phyloP scores from a whole-genome alignment of 345 rosid species.

The Gossypium raimondii region DNA sequence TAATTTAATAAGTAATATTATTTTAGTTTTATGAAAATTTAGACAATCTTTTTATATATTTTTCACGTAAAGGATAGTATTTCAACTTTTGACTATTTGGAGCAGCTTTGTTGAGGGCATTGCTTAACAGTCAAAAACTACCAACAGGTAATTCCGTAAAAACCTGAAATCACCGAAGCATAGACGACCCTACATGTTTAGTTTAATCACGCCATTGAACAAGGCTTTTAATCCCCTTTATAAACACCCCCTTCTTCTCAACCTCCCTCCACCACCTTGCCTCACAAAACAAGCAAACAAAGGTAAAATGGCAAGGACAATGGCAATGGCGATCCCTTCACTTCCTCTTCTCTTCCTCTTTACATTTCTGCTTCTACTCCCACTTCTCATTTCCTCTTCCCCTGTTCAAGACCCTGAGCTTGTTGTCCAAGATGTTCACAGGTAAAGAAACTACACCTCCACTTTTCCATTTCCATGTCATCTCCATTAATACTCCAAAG shows the following conservation, averaged over 20 bases:
- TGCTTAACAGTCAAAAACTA: constrained; percentile 37
- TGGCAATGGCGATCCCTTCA: constrained; percentile 23
- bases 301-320: background rate
- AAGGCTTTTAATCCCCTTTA: constrained; percentile 34
- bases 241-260: constrained; percentile 21
- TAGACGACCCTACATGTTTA: constrained; percentile 30
- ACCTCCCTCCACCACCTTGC: constrained; percentile 3
- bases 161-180: constrained; percentile 44
- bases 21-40: no score
- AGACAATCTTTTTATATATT: no score
- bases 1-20: no score
- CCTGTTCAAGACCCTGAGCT: constrained; percentile 55
- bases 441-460: constrained; percentile 24
- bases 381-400: constrained; percentile 34
- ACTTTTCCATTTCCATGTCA: no score
- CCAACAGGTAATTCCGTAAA: constrained; percentile 40
- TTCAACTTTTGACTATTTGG: constrained; percentile 18
- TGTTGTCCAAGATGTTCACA: constrained; percentile 60
- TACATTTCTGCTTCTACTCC: constrained; percentile 21
- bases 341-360: constrained; percentile 34
- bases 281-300: background rate
- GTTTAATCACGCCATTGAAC: constrained; percentile 29
- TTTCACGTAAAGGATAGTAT: no score
- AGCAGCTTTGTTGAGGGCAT: constrained; percentile 2
- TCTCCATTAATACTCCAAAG: no score